Evolutionary conservation across 176 grass and related monocot species (phyloP).

Genomic region (Avena sativa): DNA sequence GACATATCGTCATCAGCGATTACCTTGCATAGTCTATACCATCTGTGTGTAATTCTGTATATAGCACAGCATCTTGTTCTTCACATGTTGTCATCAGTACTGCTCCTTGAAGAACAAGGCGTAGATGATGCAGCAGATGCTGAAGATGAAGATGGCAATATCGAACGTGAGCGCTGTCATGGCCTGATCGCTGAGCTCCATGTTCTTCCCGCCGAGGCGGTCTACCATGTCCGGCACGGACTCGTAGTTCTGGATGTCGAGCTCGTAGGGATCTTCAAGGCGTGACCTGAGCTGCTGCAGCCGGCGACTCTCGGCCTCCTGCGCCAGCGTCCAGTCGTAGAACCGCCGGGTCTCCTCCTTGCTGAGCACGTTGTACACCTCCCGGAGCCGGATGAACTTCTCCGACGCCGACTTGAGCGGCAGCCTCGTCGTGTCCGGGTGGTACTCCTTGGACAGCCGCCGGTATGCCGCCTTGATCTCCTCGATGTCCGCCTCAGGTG

Average conservation of each 20-base stretch:
- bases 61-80: background rate
- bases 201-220: constrained; percentile 84
- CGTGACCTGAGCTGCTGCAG: constrained; percentile 72
- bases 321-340: constrained; percentile 95
- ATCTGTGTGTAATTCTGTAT: background rate
- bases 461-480: constrained; percentile 93
- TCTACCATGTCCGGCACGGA: constrained; percentile 85
- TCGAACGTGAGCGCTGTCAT: constrained; percentile 83
- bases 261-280: constrained; percentile 84
- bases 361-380: constrained; percentile 91
- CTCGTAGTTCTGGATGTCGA: constrained; percentile 62
- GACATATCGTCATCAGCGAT: background rate
- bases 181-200: constrained; percentile 91
- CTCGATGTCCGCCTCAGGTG: constrained; percentile 72
- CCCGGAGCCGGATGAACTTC: constrained; percentile 85
- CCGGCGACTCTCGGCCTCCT: constrained; percentile 86
- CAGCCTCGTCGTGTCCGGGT: constrained; percentile 89
- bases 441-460: constrained; percentile 93
- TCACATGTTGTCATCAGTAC: constrained; percentile 39
- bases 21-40: constrained; percentile 25
- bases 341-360: constrained; percentile 72
- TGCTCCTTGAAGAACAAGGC: constrained; percentile 77
- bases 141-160: constrained; percentile 70
- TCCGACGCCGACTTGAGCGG: constrained; percentile 77
- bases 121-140: constrained; percentile 67